These are phyloP conservation scores for Musa balbisiana DNA, from an alignment of 202 grass and related monocot species.

Conservation along the genomic window DNA sequence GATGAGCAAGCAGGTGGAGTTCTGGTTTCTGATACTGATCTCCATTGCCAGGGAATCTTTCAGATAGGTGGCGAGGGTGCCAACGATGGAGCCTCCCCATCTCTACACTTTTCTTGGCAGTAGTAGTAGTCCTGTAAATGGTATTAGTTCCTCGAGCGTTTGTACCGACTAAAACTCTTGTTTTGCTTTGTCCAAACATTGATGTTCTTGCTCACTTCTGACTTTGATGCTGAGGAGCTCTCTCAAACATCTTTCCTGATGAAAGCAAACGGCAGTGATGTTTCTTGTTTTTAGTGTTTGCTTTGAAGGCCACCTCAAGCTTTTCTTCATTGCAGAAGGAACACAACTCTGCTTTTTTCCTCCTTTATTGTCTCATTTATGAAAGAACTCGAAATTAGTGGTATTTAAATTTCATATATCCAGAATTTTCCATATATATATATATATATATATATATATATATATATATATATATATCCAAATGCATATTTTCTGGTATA, in stretches of 20 bases:
- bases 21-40: constrained; percentile 5
- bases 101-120: constrained; percentile 26
- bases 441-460: too few species aligned
- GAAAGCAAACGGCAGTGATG: not conserved
- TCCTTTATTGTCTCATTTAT: not conserved
- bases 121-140: not conserved
- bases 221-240: not conserved
- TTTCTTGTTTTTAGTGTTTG: not conserved
- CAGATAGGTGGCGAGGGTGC: constrained; percentile 3
- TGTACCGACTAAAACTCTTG: not conserved
- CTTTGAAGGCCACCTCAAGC: not conserved
- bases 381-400: too few species aligned
- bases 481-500: too few species aligned
- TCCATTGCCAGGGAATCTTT: constrained; percentile 21
- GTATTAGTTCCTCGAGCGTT: not conserved
- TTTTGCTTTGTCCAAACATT: not conserved
- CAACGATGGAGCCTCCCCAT: constrained; percentile 3
- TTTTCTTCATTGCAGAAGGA: not conserved
- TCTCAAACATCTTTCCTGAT: not conserved
- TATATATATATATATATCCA: too few species aligned
- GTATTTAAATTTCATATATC: too few species aligned
- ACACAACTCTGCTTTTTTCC: not conserved
- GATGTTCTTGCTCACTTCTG: not conserved
- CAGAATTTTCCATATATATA: too few species aligned
- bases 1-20: constrained; percentile 9